Base-by-base conservation (phyloP, 163 green algal species). In the Volvox carteri region DNA sequence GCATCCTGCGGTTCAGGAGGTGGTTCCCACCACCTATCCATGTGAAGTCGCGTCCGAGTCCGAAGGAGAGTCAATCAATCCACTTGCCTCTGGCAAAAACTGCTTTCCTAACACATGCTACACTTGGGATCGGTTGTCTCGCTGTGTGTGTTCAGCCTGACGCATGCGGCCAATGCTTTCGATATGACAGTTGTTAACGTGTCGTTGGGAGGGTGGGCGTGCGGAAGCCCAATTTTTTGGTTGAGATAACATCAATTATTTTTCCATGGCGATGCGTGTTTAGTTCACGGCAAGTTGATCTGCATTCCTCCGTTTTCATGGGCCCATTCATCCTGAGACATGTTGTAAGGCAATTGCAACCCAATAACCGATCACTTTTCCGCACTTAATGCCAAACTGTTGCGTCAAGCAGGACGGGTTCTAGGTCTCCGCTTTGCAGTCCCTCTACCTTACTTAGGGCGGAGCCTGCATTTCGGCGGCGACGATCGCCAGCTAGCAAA, bases 381-480 rank as follows among this genome's bases (percentile, higher is more conserved):
- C 30, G 4, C 62, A 41, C 19, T 19, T 58, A 41, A 37, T 28
- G 56, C 33, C 6, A 88, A 88, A 81, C 28, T 88, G 52, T 74
- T 88, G 68, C 68, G 48, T 44, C 83, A 88, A 44, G 83, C 50
- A 48, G 83, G 62, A 74, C 48, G 52, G 30, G 3, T 48, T 39
- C 44, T 88, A 60, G 48, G 83, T 1, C 23, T 78, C 44, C 52
- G 52, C 23, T 74, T 85, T 41, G 77, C 77, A 65, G 44, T 46
- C 62, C 73, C 73, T 46, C 30, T 80, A 70, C 5, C 75, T 84
- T 58, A 33, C 4, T 50, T 84, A 48, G 23, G 75, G 50, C 46
- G 75, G 75, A 56, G 75, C 7, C 75, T 84, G 28, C 41, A 70
- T 72, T 73, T 30, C 54, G 77, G 77, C 77, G 77, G 77, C 77